Evolutionary conservation across 2,329 filamentous ascomycete species (phyloP).

Genomic region (Beauveria rudraprayagi): DNA sequence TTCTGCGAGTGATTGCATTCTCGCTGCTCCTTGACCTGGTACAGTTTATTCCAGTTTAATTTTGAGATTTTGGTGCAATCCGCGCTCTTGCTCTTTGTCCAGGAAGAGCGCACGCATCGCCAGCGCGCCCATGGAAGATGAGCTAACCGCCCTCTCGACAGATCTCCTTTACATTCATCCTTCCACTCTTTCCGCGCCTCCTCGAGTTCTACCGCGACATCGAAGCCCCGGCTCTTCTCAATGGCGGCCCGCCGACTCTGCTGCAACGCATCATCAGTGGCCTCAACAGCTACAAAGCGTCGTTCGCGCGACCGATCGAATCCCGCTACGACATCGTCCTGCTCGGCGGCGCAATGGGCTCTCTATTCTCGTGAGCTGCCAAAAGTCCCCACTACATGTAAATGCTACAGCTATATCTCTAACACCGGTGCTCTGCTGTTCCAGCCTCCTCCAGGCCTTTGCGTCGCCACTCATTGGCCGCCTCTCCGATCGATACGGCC

Average conservation of each 20-base stretch:
- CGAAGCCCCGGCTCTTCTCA: conserved; percentile 50
- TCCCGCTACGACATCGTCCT: conserved; percentile 96
- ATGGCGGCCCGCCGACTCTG: conserved; percentile 50
- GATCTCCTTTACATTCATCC: conserved; percentile 98
- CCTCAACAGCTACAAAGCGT: conserved; percentile 89
- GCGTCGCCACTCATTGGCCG: conserved; percentile 86
- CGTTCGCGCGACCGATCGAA: conserved; percentile 87
- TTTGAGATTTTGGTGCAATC: background rate
- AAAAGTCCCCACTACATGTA: background rate
- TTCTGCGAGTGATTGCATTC: conserved; percentile 79
- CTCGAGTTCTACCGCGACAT: conserved; percentile 91
- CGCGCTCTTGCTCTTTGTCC: too few species aligned
- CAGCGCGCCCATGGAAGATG: background rate
- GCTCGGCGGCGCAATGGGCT: conserved; percentile 86
- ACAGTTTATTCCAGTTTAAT: conserved; percentile 24
- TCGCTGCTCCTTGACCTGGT: conserved; percentile 87
- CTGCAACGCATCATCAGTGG: conserved; percentile 73
- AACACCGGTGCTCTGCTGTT: background rate
- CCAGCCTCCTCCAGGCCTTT: conserved; percentile 77
- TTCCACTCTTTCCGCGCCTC: conserved; percentile 89
- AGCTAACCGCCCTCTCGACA: conserved; percentile 28
- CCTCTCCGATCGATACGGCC: conserved; percentile 81
- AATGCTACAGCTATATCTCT: background rate
- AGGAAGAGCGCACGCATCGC: too few species aligned
- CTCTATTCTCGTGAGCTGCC: conserved; percentile 62